phyloP scores from a whole-genome alignment of 305 asterid species.

The Fraxinus xanthoxyloides region DNA sequence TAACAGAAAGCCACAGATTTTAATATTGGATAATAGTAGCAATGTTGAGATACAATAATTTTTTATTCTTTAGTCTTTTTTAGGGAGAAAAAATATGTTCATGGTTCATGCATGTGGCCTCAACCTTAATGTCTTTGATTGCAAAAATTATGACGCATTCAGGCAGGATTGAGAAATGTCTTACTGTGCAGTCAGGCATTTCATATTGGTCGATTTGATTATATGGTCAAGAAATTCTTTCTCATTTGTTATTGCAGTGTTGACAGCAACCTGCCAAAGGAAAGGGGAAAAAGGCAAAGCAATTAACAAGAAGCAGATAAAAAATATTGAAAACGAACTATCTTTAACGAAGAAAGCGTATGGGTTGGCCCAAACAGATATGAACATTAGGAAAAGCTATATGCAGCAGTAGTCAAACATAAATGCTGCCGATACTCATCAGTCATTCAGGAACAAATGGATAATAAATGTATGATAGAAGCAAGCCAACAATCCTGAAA shows the following conservation, averaged over 20 bases:
- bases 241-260: conserved; percentile 75
- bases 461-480: neutral
- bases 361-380: neutral
- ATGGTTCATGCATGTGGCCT: neutral
- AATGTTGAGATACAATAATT: neutral
- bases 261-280: conserved; percentile 55
- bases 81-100: neutral
- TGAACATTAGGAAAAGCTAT: neutral
- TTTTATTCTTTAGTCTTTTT: neutral
- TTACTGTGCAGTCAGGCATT: conserved; percentile 82
- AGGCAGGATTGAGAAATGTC: conserved; percentile 27
- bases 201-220: conserved; percentile 91
- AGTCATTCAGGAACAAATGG: neutral
- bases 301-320: neutral
- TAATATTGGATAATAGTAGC: conserved; percentile 1
- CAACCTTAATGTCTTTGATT: neutral
- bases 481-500: neutral
- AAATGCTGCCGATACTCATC: neutral
- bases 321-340: neutral
- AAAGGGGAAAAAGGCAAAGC: neutral
- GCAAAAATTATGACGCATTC: neutral
- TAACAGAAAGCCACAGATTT: neutral
- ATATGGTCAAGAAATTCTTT: conserved; percentile 91
- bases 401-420: conserved; percentile 3
- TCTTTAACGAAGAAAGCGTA: neutral